A percentile compares a stretch with the other conserved stretches of the same genome.
Evolutionary conservation across 2,329 filamentous ascomycete genomes (phyloP).

Genomic region (Venturia nashicola): DNA sequence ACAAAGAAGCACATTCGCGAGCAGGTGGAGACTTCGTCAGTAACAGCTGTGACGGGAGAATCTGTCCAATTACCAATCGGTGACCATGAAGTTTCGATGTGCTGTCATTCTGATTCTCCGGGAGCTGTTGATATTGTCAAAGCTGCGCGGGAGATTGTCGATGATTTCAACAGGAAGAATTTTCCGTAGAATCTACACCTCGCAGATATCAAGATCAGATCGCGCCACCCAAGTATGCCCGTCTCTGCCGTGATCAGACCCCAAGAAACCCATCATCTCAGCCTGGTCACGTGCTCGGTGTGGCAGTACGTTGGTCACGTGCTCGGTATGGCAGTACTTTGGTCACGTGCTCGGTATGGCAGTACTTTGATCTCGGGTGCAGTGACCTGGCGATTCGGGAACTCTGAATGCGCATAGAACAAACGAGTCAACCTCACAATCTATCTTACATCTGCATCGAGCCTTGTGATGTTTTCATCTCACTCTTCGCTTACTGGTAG

Average conservation of each 20-base stretch:
- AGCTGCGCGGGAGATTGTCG: constrained; percentile 15
- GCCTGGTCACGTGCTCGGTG: too few species aligned
- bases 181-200: background rate
- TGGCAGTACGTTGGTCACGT: background rate
- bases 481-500: too few species aligned
- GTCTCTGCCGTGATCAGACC: too few species aligned
- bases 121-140: constrained; percentile 17
- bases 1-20: constrained; percentile 14
- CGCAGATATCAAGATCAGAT: background rate
- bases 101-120: constrained; percentile 21
- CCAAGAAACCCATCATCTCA: too few species aligned
- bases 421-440: too few species aligned
- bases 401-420: too few species aligned
- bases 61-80: constrained; percentile 15
- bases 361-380: background rate
- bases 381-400: too few species aligned
- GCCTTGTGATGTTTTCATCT: too few species aligned
- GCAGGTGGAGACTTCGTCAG: constrained; percentile 13
- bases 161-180: constrained; percentile 15
- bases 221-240: too few species aligned
- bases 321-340: too few species aligned
- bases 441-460: too few species aligned
- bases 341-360: too few species aligned
- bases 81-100: constrained; percentile 18
- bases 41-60: constrained; percentile 8